Base-by-base conservation (phyloP, 2,329 filamentous ascomycete species). In the Sporothrix sp. region DNA sequence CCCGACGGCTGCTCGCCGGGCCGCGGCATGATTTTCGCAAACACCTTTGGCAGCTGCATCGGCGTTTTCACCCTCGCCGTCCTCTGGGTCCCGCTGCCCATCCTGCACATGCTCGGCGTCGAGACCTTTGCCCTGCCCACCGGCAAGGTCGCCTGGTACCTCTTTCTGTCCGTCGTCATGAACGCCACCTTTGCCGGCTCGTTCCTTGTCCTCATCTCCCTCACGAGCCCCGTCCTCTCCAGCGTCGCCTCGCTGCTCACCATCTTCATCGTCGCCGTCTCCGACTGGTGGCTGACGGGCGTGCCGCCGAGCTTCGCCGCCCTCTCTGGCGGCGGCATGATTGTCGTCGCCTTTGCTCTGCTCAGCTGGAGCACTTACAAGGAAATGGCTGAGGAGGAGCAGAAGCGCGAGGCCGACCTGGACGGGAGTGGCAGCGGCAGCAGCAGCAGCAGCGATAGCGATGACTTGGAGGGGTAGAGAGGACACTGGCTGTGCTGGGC, bases 11-110 rank as follows among this genome's bases (percentile, higher is more conserved):
- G 83, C 49, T 84, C 79, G 38, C 80, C 93, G 0, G 81, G 78
- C n/a, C 81, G 90, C n/a, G 90, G 89, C 59, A 93, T 95, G 74
- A 82, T 97, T 54, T 97, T 98, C 60, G 90, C 93, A 60, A 97
- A 95, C 64, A 84, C 86, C 0, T 93, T 97, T 61, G 93, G 88
- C 49, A 87, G 82, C 57, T 72, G 91, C 63, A 93, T 98, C 56
- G 93, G 93, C 3, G 61, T 73, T 7, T 96, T 97, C 64, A 98
- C 93, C 0, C 68, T 97, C 23, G 68, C 78, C 1, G 85, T 97
- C 7, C 78, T 98, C 3, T 98, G 93, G 93, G 80, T 97, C 42
- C 93, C 93, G 1, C 65, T 98, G 8, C 91, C 91, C 0, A 69
- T 97, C 28, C 70, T 98, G 28, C 88, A 98, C 66, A 68, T 82